Conservation (phyloP, 352 stramenopile genomes). For the Phytophthora agathidicida region DNA sequence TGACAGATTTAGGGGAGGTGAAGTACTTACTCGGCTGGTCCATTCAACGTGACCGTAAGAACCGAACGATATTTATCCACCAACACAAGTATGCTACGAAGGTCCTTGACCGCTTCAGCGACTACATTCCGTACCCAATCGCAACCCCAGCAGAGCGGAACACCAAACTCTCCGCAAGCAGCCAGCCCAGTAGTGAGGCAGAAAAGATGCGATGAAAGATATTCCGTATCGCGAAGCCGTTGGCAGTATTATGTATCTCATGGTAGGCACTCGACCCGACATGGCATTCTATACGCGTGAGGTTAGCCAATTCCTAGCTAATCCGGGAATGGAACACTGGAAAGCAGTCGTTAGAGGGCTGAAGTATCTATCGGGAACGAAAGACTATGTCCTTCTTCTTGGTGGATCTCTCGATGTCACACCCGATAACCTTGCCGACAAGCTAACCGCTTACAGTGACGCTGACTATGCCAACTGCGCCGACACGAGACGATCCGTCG, state of each 20-base stretch:
- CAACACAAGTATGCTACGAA: no score
- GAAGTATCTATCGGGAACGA: constrained; percentile 17
- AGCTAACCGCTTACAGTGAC: constrained; percentile 5
- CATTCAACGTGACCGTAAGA: no score
- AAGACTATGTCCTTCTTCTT: constrained; percentile 11
- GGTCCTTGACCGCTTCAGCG: no score
- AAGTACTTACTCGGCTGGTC: no score
- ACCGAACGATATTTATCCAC: no score
- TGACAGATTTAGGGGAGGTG: no score
- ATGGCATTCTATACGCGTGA: constrained; percentile 21
- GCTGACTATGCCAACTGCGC: constrained; percentile 14
- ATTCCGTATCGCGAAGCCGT: constrained; percentile 27
- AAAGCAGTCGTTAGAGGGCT: constrained; percentile 18
- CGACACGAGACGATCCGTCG: no score
- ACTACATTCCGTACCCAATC: constrained; percentile 11
- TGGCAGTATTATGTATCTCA: constrained; percentile 26
- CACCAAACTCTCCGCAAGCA: constrained; percentile 10
- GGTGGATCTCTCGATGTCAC: neutral
- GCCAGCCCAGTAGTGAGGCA: constrained; percentile 2
- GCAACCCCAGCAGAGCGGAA: constrained; percentile 13
- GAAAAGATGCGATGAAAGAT: no score
- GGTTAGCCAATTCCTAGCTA: no score
- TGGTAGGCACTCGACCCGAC: constrained; percentile 22
- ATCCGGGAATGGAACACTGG: constrained; percentile 26
- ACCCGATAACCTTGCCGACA: constrained; percentile 1